phyloP scores from a whole-genome alignment of 1,284 basidiomycete genomes.

The Tetrapyrgos nigripes region DNA sequence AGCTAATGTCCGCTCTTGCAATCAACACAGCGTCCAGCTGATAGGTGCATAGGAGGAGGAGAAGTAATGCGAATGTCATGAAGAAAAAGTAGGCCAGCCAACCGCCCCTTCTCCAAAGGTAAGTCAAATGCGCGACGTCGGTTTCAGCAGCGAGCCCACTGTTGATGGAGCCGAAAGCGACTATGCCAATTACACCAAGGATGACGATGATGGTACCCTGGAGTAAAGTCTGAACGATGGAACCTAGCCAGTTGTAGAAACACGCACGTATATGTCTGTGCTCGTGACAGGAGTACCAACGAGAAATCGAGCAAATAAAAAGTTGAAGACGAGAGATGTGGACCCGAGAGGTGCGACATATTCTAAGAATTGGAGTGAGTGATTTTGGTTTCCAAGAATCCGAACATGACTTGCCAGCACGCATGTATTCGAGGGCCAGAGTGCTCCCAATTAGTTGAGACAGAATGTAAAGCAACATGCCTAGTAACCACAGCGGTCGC shows the following conservation, averaged over 20 bases:
- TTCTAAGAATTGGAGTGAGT: constrained; percentile 51
- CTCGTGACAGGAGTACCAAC: constrained; percentile 83
- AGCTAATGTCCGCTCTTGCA: constrained; percentile 67
- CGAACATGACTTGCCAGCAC: constrained; percentile 61
- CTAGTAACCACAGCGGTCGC: constrained; percentile 83
- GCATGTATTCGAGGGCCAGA: constrained; percentile 85
- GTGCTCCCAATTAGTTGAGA: constrained; percentile 89
- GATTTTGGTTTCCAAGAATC: not conserved
- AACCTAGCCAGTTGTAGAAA: not conserved
- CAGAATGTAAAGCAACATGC: constrained; percentile 83
- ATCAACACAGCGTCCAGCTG: constrained; percentile 74
- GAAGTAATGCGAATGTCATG: constrained; percentile 73
- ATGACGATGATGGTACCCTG: constrained; percentile 85
- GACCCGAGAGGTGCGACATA: constrained; percentile 87
- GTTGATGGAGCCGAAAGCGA: constrained; percentile 86
- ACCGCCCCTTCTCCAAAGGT: constrained; percentile 81
- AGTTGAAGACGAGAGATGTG: constrained; percentile 88
- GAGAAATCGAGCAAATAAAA: constrained; percentile 84
- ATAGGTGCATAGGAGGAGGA: constrained; percentile 68
- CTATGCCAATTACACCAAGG: constrained; percentile 84
- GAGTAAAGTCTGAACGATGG: not conserved
- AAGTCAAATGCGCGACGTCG: constrained; percentile 74
- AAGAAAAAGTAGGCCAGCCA: constrained; percentile 91
- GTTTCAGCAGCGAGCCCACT: constrained; percentile 74
- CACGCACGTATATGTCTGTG: constrained; percentile 77